These are phyloP conservation scores for Paxillus ammoniavirescens DNA, from an alignment of 768 basidiomycete genomes.

Conservation along the genomic window DNA sequence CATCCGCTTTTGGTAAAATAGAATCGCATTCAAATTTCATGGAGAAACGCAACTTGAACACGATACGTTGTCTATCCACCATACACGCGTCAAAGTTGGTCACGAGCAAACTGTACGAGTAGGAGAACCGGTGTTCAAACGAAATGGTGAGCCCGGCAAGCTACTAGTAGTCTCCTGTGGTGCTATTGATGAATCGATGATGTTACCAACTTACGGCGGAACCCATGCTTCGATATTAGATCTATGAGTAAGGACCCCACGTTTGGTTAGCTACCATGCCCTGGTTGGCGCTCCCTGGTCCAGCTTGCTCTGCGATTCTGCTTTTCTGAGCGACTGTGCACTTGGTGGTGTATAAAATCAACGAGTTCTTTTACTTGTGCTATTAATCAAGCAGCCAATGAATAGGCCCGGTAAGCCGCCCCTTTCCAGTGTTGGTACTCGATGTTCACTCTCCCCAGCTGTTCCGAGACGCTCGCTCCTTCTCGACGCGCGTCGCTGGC, in stretches of 20 bases:
- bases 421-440: background rate
- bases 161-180: too few relatives aligned
- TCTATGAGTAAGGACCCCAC: background rate
- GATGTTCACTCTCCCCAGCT: background rate
- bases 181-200: background rate
- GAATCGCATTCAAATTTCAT: background rate
- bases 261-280: background rate
- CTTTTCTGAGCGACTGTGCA: background rate
- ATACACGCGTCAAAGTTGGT: too few relatives aligned
- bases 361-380: background rate
- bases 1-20: background rate
- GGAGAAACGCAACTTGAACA: too few relatives aligned
- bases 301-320: background rate
- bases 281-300: too few relatives aligned
- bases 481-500: background rate
- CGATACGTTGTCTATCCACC: too few relatives aligned
- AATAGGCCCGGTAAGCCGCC: slow-evolving; percentile 7
- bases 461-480: background rate
- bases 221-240: background rate
- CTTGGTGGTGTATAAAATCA: background rate
- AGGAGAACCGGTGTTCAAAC: too few relatives aligned
- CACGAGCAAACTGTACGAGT: too few relatives aligned
- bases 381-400: slow-evolving; percentile 3
- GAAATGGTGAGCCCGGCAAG: too few relatives aligned
- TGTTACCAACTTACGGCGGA: background rate